These are phyloP conservation scores for Apophysomyces elegans DNA, from an alignment of 371 early-diverging fungal species.

Conservation along the genomic window DNA sequence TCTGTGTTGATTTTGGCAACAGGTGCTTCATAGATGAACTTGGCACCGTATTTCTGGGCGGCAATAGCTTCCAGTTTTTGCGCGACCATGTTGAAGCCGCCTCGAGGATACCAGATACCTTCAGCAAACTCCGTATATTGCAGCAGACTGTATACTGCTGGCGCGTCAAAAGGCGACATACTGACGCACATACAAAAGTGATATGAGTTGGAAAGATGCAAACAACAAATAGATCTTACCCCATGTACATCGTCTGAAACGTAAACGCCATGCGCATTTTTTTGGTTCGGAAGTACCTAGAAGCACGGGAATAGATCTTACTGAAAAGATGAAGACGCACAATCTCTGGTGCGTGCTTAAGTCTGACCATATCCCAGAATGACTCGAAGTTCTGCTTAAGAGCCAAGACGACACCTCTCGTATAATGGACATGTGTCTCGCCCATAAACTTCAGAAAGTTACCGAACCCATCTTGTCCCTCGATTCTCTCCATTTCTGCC, in stretches of 20 bases:
- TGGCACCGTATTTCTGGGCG: slow-evolving; percentile 49
- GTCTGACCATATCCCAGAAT: slow-evolving; percentile 52
- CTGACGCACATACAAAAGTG: slow-evolving; percentile 29
- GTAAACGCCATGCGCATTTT: slow-evolving; percentile 70
- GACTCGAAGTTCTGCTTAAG: slow-evolving; percentile 59
- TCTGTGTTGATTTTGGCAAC: slow-evolving; percentile 54
- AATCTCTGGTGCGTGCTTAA: slow-evolving; percentile 44
- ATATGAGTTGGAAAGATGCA: background rate
- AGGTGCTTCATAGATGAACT: slow-evolving; percentile 49
- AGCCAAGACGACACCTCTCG: slow-evolving; percentile 48
- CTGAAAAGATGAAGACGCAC: slow-evolving; percentile 55
- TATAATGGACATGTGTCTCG: slow-evolving; percentile 62
- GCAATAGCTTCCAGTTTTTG: slow-evolving; percentile 57
- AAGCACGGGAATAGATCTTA: slow-evolving; percentile 53
- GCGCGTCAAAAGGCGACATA: slow-evolving; percentile 71
- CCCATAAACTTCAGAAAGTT: slow-evolving; percentile 52
- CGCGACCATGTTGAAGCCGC: slow-evolving; percentile 68
- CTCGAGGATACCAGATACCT: slow-evolving; percentile 69
- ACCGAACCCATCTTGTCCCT: slow-evolving; percentile 49
- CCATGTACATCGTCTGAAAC: slow-evolving; percentile 67
- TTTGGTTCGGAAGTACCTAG: slow-evolving; percentile 58
- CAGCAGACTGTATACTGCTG: slow-evolving; percentile 64
- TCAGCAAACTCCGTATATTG: slow-evolving; percentile 69
- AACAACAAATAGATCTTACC: slow-evolving; percentile 32
- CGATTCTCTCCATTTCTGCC: slow-evolving; percentile 57